These are phyloP conservation scores for Puccinia hordei DNA, from an alignment of 1,284 basidiomycete species.

Conservation along the genomic window DNA sequence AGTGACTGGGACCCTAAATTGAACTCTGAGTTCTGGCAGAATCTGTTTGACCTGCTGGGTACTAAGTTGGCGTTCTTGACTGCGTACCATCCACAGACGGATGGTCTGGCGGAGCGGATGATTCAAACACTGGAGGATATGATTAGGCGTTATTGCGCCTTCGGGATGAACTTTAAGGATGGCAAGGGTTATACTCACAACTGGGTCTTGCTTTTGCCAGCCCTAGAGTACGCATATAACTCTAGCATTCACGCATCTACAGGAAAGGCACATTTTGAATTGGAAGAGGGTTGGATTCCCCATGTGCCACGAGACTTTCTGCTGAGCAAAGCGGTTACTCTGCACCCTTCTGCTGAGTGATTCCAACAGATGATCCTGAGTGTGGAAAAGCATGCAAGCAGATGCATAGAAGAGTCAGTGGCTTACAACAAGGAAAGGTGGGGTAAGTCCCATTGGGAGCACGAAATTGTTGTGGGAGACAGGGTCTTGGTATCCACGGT, in stretches of 20 bases:
- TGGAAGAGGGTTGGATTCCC: too few species aligned
- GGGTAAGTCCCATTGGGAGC: not conserved
- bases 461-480: not conserved
- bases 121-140: too few species aligned
- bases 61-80: slow-evolving; percentile 59
- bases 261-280: not conserved
- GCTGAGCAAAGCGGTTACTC: too few species aligned
- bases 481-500: too few species aligned
- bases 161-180: slow-evolving; percentile 15
- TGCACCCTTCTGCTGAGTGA: not conserved
- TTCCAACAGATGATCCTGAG: too few species aligned
- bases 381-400: too few species aligned
- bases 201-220: slow-evolving; percentile 11
- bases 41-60: slow-evolving; percentile 59
- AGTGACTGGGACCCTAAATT: too few species aligned
- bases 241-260: not conserved
- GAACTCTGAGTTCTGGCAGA: slow-evolving; percentile 62
- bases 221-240: slow-evolving; percentile 8
- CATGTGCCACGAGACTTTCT: too few species aligned
- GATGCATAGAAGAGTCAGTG: not conserved
- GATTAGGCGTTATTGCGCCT: not conserved
- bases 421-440: not conserved
- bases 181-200: slow-evolving; percentile 17
- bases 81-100: too few species aligned
- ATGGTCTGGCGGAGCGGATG: too few species aligned